A percentile compares a stretch with the other conserved stretches of the same genome.
phyloP scores from a whole-genome alignment of 2,329 filamentous ascomycete species.

The Magnaporthiopsis incrustans region DNA sequence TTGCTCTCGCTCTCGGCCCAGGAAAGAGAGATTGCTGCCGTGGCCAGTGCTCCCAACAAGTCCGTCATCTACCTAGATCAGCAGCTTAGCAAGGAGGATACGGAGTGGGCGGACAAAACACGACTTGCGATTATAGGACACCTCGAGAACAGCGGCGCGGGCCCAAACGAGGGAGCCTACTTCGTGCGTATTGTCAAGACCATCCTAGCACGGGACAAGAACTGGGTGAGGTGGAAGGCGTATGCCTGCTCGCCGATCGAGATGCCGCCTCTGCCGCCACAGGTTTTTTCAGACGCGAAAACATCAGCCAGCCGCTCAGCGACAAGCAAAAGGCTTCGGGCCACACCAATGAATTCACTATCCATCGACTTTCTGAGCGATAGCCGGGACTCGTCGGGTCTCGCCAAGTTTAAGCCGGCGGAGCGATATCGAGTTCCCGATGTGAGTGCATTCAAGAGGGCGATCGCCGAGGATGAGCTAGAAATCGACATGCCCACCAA shows the following conservation, averaged over 20 bases:
- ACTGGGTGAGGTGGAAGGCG: constrained; percentile 98
- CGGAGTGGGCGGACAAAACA: constrained; percentile 65
- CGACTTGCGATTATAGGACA: constrained; percentile 23
- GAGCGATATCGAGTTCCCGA: constrained; percentile 61
- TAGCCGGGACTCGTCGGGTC: constrained; percentile 48
- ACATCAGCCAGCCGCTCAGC: constrained; percentile 57
- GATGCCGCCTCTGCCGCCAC: constrained; percentile 59
- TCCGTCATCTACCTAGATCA: constrained; percentile 77
- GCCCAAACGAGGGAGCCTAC: constrained; percentile 70
- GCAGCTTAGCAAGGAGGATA: constrained; percentile 73
- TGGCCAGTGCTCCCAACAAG: constrained; percentile 64
- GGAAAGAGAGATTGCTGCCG: constrained; percentile 70
- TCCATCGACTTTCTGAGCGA: constrained; percentile 73
- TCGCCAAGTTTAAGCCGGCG: constrained; percentile 62
- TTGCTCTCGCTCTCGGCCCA: constrained; percentile 80
- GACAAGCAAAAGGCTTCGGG: constrained; percentile 61
- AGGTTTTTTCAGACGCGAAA: constrained; percentile 63
- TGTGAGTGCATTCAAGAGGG: constrained; percentile 60
- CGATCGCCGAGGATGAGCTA: constrained; percentile 72
- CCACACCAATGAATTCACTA: constrained; percentile 62
- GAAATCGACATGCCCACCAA: constrained; percentile 75
- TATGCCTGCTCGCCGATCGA: constrained; percentile 87
- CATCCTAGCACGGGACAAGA: constrained; percentile 90
- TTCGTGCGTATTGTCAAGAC: constrained; percentile 97
- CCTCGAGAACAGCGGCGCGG: constrained; percentile 56